Evolutionary conservation across 352 stramenopile genomes (phyloP).

Genomic region (Phytophthora crassamura): DNA sequence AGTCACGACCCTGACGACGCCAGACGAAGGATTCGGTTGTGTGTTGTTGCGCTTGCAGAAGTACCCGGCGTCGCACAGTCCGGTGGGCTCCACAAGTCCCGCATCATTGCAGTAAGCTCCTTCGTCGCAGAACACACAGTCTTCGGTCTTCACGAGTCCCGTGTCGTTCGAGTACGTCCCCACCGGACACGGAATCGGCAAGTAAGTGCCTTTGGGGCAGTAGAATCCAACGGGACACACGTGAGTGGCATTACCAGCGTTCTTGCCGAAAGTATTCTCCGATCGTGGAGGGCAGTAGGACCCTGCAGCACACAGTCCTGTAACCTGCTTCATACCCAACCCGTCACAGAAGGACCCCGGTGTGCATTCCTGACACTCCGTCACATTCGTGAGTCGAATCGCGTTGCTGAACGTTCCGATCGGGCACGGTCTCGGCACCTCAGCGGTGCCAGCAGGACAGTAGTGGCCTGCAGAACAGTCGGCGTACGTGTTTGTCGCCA

Average conservation of each 20-base stretch:
- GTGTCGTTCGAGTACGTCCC: constrained; percentile 69
- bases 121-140: constrained; percentile 72
- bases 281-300: constrained; percentile 62
- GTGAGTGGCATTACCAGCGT: constrained; percentile 38
- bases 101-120: constrained; percentile 51
- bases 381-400: constrained; percentile 41
- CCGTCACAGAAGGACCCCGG: constrained; percentile 52
- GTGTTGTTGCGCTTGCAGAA: constrained; percentile 68
- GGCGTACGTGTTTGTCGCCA: constrained; percentile 45
- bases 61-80: constrained; percentile 45
- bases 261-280: constrained; percentile 53
- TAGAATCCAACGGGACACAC: constrained; percentile 75
- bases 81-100: constrained; percentile 47
- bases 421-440: constrained; percentile 59
- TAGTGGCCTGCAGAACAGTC: constrained; percentile 57
- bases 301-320: constrained; percentile 53
- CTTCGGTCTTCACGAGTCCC: constrained; percentile 40
- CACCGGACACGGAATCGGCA: constrained; percentile 60
- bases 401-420: constrained; percentile 69
- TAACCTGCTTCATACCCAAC: constrained; percentile 31
- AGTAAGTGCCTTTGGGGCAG: constrained; percentile 75
- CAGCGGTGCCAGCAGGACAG: constrained; percentile 53
- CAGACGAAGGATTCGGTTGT: constrained; percentile 40
- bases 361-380: constrained; percentile 49
- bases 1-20: constrained; percentile 25